A percentile compares a stretch with the other conserved stretches of the same genome.
phyloP scores from a whole-genome alignment of 495 filamentous ascomycete genomes.

The Xylaria longipes region DNA sequence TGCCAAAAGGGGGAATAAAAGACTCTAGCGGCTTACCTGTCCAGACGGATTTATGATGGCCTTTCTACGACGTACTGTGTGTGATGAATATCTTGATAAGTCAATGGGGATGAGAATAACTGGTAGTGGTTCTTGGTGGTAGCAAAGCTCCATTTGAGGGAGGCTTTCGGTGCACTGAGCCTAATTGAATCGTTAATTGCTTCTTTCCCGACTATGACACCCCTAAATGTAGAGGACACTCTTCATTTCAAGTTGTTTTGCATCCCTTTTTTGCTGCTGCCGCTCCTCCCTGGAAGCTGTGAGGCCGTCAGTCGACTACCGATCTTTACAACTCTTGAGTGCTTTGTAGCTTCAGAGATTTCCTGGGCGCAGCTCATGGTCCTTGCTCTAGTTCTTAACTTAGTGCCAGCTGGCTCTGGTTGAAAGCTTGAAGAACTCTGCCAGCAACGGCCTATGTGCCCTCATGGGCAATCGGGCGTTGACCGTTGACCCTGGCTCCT shows the following conservation, averaged over 20 bases:
- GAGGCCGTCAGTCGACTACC: too few relatives aligned
- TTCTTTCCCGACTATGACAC: background rate
- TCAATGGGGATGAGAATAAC: background rate
- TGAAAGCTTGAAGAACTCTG: background rate
- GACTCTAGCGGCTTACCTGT: too few relatives aligned
- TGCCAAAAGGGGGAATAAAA: too few relatives aligned
- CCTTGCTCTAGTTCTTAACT: background rate
- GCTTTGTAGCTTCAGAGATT: background rate
- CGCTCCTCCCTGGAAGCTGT: background rate
- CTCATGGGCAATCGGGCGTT: background rate
- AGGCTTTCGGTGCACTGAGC: background rate
- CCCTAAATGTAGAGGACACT: background rate
- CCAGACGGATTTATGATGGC: background rate
- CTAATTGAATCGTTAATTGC: background rate
- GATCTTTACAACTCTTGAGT: background rate
- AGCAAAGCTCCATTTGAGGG: background rate
- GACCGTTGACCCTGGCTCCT: background rate
- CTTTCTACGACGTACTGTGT: background rate
- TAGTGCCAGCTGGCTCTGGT: background rate
- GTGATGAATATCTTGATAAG: background rate
- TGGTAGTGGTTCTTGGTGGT: background rate
- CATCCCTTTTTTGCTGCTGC: background rate
- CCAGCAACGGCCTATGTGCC: background rate
- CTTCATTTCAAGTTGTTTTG: background rate
- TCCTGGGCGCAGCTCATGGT: background rate